These are phyloP conservation scores for Thalassiosira oceanica DNA, from an alignment of 352 stramenopile species.

Conservation along the genomic window DNA sequence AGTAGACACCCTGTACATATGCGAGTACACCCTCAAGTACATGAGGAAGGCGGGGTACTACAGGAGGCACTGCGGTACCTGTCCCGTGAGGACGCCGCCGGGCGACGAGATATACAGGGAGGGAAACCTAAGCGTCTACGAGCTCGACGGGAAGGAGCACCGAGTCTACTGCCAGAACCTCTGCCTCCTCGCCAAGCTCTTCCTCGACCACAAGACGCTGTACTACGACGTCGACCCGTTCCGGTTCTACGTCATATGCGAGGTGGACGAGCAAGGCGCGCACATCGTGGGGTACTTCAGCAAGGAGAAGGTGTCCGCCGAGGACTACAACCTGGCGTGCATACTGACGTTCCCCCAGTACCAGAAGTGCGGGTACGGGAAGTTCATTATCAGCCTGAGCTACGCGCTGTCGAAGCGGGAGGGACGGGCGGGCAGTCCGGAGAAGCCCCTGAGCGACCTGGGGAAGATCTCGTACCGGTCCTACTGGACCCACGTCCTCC, in stretches of 20 bases:
- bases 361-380: slow-evolving; percentile 97
- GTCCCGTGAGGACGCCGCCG: slow-evolving; percentile 70
- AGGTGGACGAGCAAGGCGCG: slow-evolving; percentile 87
- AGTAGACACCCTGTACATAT: slow-evolving; percentile 84
- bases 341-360: slow-evolving; percentile 99
- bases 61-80: slow-evolving; percentile 59
- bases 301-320: slow-evolving; percentile 96
- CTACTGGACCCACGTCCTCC: slow-evolving; percentile 97
- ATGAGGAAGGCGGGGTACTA: slow-evolving; percentile 80
- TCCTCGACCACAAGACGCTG: slow-evolving; percentile 99
- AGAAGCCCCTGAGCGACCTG: slow-evolving; percentile 98
- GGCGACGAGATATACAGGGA: slow-evolving; percentile 92
- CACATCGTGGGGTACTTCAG: slow-evolving; percentile 98
- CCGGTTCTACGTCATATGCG: slow-evolving; percentile 98
- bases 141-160: slow-evolving; percentile 94
- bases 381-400: slow-evolving; percentile 99
- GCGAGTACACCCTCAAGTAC: slow-evolving; percentile 90
- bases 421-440: slow-evolving; percentile 94
- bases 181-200: slow-evolving; percentile 98
- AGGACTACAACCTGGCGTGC: slow-evolving; percentile 99
- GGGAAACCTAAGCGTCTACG: slow-evolving; percentile 93
- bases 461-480: slow-evolving; percentile 97
- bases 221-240: slow-evolving; percentile 99
- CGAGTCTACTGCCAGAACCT: slow-evolving; percentile 98
- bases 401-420: slow-evolving; percentile 99